Evolutionary conservation across 108 stramenopile genomes (phyloP).

Genomic region (Nitzschia sp.): DNA sequence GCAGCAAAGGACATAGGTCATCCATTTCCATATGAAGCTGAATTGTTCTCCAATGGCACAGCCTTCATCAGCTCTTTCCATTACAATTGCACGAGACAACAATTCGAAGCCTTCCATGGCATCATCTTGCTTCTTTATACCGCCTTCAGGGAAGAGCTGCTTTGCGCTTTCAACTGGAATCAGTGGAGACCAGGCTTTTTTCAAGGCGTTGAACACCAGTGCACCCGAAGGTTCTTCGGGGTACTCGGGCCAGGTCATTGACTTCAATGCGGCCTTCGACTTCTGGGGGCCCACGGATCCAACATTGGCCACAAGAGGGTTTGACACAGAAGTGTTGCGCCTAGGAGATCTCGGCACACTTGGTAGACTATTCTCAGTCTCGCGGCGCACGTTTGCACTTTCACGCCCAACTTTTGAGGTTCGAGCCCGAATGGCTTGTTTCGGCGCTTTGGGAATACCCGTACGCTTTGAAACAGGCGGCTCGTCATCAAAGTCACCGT

Average conservation of each 20-base stretch:
- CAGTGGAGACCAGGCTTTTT: conserved; percentile 66
- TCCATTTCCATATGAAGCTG: conserved; percentile 80
- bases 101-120: conserved; percentile 62
- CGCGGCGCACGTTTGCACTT: background rate
- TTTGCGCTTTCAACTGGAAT: conserved; percentile 43
- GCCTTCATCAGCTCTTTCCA: conserved; percentile 47
- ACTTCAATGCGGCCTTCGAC: conserved; percentile 23
- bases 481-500: background rate
- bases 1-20: conserved; percentile 59
- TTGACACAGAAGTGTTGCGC: conserved; percentile 2
- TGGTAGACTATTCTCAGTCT: background rate
- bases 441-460: background rate
- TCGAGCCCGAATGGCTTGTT: background rate
- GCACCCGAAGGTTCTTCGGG: conserved; percentile 72
- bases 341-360: background rate
- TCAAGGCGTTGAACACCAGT: conserved; percentile 36
- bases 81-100: conserved; percentile 50
- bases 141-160: conserved; percentile 66
- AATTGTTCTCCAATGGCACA: conserved; percentile 56
- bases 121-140: conserved; percentile 78
- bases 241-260: conserved; percentile 75
- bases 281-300: conserved; percentile 16
- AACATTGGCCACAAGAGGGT: conserved; percentile 19
- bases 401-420: background rate
- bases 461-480: background rate